Evolutionary conservation across 768 basidiomycete species (phyloP).

Genomic region (Chiua virens): DNA sequence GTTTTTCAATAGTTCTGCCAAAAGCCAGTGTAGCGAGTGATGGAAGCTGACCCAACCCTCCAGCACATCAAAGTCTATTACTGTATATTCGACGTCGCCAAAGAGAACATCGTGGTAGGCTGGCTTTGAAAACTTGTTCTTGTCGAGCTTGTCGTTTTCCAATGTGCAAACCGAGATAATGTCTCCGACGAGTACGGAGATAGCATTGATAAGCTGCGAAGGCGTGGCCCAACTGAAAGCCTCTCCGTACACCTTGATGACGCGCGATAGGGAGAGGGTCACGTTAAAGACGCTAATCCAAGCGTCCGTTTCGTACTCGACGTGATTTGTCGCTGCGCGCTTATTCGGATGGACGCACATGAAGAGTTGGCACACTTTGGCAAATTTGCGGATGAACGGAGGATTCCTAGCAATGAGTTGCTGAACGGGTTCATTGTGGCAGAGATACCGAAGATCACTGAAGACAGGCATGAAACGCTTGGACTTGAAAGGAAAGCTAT

Average conservation of each 20-base stretch:
- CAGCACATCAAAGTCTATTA: constrained; percentile 76
- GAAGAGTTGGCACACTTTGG: constrained; percentile 82
- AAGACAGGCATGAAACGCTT: constrained; percentile 97
- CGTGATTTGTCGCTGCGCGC: constrained; percentile 76
- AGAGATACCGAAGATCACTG: constrained; percentile 83
- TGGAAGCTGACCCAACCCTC: constrained; percentile 90
- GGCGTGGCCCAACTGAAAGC: constrained; percentile 63
- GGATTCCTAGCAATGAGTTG: constrained; percentile 69
- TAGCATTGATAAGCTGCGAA: constrained; percentile 63
- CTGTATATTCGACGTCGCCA: constrained; percentile 54
- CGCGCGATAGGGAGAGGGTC: constrained; percentile 83
- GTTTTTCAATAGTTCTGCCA: constrained; percentile 87
- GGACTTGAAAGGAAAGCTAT: constrained; percentile 85
- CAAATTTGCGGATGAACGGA: constrained; percentile 68
- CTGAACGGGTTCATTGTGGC: constrained; percentile 79
- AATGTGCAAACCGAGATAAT: constrained; percentile 73
- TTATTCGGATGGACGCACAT: constrained; percentile 92
- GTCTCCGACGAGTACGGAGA: constrained; percentile 66
- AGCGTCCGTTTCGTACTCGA: constrained; percentile 95
- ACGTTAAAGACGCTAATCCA: constrained; percentile 98
- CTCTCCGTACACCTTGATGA: constrained; percentile 88
- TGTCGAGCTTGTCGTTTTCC: constrained; percentile 66
- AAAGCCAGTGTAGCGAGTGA: constrained; percentile 87
- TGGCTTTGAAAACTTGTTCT: constrained; percentile 60
- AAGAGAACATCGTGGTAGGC: constrained; percentile 68